These are phyloP conservation scores for Tremella yokohamensis DNA, from an alignment of 768 basidiomycete species.

Conservation along the genomic window DNA sequence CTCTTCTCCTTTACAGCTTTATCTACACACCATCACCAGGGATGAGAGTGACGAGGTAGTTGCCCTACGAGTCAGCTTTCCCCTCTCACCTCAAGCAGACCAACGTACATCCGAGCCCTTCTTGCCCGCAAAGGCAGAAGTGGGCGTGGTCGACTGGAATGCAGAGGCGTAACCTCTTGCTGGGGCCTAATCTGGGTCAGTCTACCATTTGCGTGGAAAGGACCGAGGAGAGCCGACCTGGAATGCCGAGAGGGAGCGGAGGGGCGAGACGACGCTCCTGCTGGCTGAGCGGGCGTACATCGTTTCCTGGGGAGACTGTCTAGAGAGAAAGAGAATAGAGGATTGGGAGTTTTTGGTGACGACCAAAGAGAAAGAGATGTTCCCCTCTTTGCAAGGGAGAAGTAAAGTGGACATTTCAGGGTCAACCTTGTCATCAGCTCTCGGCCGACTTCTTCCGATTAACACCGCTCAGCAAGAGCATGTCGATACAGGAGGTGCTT, in stretches of 20 bases:
- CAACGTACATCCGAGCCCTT: conserved; percentile 75
- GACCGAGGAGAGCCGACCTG: too few relatives aligned
- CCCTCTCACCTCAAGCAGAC: neutral
- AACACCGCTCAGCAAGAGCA: too few relatives aligned
- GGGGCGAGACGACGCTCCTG: conserved; percentile 22
- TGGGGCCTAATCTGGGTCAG: too few relatives aligned
- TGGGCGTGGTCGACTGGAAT: conserved; percentile 59
- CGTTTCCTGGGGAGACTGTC: neutral
- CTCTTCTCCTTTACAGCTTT: neutral
- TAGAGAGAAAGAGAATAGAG: too few relatives aligned
- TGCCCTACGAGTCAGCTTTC: conserved; percentile 61
- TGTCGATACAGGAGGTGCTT: too few relatives aligned
- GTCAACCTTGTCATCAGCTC: too few relatives aligned
- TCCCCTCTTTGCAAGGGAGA: too few relatives aligned
- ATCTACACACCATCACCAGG: conserved; percentile 82
- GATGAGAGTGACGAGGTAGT: conserved; percentile 93
- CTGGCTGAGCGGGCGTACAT: conserved; percentile 34
- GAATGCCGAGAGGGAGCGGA: conserved; percentile 21
- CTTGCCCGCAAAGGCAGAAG: conserved; percentile 84
- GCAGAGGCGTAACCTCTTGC: conserved; percentile 39
- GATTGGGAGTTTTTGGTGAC: too few relatives aligned
- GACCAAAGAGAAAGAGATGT: too few relatives aligned
- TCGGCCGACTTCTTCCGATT: too few relatives aligned
- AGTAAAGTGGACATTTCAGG: too few relatives aligned
- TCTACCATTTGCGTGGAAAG: too few relatives aligned